Percentiles rank a stretch among this genome's conserved stretches.
Evolutionary conservation across 345 rosid genomes (phyloP).

Genomic region (Balakata baccata): DNA sequence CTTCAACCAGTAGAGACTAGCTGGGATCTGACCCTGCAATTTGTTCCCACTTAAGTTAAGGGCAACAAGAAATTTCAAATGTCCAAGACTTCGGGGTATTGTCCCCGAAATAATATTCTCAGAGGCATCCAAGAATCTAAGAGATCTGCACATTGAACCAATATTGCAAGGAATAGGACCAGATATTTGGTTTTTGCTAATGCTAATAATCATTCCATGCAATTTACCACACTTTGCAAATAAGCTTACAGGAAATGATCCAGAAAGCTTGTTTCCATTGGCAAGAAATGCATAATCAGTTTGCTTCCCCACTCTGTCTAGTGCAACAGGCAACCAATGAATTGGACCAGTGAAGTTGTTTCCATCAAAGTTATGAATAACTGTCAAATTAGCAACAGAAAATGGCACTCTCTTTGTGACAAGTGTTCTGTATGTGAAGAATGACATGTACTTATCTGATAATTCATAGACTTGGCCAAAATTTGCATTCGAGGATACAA

Average conservation of each 20-base stretch:
- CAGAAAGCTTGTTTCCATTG: conserved; percentile 29
- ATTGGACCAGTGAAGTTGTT: conserved; percentile 29
- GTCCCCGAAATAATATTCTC: conserved; percentile 23
- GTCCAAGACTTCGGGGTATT: conserved; percentile 26
- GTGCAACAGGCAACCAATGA: conserved; percentile 23
- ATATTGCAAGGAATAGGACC: conserved; percentile 26
- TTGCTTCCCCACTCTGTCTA: conserved; percentile 16
- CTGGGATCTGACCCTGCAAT: conserved; percentile 28
- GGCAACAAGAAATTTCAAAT: conserved; percentile 24
- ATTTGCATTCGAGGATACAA: not conserved
- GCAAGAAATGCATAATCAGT: conserved; percentile 32
- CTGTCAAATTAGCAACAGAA: conserved; percentile 5
- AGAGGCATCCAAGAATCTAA: conserved; percentile 32
- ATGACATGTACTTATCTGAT: conserved; percentile 15
- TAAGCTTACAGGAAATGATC: conserved; percentile 22
- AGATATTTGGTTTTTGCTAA: conserved; percentile 25
- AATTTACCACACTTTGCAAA: conserved; percentile 23
- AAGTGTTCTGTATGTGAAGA: conserved; percentile 14
- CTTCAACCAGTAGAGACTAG: conserved; percentile 16
- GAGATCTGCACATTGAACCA: conserved; percentile 27
- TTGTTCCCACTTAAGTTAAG: conserved; percentile 30
- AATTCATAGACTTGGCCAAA: not conserved
- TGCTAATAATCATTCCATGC: conserved; percentile 24
- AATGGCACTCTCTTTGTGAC: conserved; percentile 10
- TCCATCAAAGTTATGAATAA: conserved; percentile 28